Evolutionary conservation across 768 basidiomycete species (phyloP), one percentile per base, ranked within the genome.

Genomic region (Fistulinella prunicolor): DNA sequence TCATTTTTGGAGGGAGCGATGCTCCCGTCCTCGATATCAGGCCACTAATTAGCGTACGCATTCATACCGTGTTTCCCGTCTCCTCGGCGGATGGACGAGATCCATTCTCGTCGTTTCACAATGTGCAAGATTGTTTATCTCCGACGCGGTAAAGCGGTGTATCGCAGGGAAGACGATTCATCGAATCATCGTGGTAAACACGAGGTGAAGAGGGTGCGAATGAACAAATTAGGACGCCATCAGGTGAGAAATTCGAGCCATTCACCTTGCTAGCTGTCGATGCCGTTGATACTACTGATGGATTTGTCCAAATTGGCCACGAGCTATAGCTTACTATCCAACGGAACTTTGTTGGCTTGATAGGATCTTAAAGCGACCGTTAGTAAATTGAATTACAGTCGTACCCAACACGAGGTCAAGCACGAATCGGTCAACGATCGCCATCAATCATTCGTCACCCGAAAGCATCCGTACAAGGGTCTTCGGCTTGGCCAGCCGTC

Each of bases 111-210:
- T 48, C 29, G 50, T 50, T 51, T 52, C 54, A 40, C 39, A 50
- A 59, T 50, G 56, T 48, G 38, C 39, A 42, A 55, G 42, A 55
- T 51, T 45, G 49, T 36, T 50, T 62, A 67, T 64, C 65, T 60
- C 63, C 65, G 62, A 59, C n/a, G 45, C 51, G 48, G 51, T 52
- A 54, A 62, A 60, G 56, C 53, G 36, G 53, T 51, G 54, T 59
- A 53, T 57, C 64, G 47, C 57, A 64, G 40, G n/a, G 47, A 48
- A 47, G 36, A 36, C 38, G 46, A 47, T 50, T 53, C 40, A 64
- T 55, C 55, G 38, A 38, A 47, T 38, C 64, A 66, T 55, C 64
- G 65, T 66, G 64, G 63, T 55, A 39, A 56, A 63, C 65, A 67
- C 54, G 64, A 67, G 66, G 65, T 32, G 44, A 20, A 37, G 47